A percentile compares a stretch with the other conserved stretches of the same genome.
Evolutionary conservation across 495 filamentous ascomycete species (phyloP).

Genomic region (Tuber calosporum): DNA sequence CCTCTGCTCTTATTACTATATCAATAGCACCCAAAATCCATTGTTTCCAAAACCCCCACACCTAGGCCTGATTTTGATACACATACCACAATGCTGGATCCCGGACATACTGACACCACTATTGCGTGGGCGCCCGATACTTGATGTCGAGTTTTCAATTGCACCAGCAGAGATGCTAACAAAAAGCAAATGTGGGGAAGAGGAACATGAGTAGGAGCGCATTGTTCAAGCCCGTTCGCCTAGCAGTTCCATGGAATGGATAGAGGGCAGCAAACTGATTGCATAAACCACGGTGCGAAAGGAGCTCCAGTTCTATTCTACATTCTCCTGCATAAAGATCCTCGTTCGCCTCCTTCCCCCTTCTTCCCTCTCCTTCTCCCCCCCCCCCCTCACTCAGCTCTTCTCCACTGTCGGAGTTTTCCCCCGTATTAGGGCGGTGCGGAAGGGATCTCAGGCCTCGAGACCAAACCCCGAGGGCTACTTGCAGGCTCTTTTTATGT

Average conservation of each 20-base stretch:
- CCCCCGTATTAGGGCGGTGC: not conserved
- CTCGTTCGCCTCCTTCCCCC: slow-evolving; percentile 2
- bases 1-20: not conserved
- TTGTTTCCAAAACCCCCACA: not conserved
- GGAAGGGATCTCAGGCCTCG: not conserved
- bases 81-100: not conserved
- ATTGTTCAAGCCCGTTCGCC: not conserved
- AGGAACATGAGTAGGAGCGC: not conserved
- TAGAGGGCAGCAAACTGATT: not conserved
- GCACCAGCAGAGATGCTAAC: not conserved
- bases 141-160: not conserved
- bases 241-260: not conserved
- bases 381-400: not conserved
- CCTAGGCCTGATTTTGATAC: not conserved
- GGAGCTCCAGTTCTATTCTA: slow-evolving; percentile 6
- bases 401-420: not conserved
- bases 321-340: slow-evolving; percentile 4
- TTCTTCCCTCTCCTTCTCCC: not conserved
- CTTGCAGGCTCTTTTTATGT: not conserved
- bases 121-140: not conserved
- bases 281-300: not conserved
- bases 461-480: not conserved
- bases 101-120: not conserved
- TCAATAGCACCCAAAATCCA: not conserved
- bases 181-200: not conserved